phyloP scores from a whole-genome alignment of 78 protist species.

The Chrysochromulina tobinii region DNA sequence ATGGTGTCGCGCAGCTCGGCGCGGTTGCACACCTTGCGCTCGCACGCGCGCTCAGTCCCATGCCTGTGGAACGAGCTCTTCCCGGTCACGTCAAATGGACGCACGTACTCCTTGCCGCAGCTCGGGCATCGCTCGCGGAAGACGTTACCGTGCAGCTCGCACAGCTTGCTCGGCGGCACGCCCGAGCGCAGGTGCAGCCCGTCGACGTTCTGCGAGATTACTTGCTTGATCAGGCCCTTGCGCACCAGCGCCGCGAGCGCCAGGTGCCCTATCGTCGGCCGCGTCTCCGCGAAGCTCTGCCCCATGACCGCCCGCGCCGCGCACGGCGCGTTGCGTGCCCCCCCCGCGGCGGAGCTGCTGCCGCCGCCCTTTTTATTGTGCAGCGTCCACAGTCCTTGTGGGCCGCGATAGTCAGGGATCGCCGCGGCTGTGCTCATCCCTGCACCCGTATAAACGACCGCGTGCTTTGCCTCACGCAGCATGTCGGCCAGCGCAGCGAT shows the following conservation, averaged over 20 bases:
- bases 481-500: not conserved
- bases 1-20: constrained; percentile 47
- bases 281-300: not conserved
- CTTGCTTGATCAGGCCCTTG: too few relatives aligned
- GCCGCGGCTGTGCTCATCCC: constrained; percentile 54
- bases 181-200: constrained; percentile 49
- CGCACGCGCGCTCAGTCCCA: constrained; percentile 33
- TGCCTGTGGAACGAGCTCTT: constrained; percentile 11
- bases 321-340: not conserved
- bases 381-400: constrained; percentile 19
- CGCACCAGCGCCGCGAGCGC: not conserved
- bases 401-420: constrained; percentile 64
- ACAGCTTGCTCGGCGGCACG: not conserved
- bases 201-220: constrained; percentile 31
- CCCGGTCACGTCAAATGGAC: constrained; percentile 9
- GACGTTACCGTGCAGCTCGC: constrained; percentile 56
- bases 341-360: not conserved
- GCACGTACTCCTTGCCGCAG: not conserved
- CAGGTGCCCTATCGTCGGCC: constrained; percentile 46
- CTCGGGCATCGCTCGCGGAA: constrained; percentile 15
- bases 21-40: not conserved
- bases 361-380: not conserved
- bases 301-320: not conserved
- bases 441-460: constrained; percentile 59
- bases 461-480: constrained; percentile 13